Percentiles rank a stretch among this genome's conserved stretches.
Evolutionary conservation across 2,329 filamentous ascomycete species (phyloP).

Genomic region (Penicillium aurantiogriseum): DNA sequence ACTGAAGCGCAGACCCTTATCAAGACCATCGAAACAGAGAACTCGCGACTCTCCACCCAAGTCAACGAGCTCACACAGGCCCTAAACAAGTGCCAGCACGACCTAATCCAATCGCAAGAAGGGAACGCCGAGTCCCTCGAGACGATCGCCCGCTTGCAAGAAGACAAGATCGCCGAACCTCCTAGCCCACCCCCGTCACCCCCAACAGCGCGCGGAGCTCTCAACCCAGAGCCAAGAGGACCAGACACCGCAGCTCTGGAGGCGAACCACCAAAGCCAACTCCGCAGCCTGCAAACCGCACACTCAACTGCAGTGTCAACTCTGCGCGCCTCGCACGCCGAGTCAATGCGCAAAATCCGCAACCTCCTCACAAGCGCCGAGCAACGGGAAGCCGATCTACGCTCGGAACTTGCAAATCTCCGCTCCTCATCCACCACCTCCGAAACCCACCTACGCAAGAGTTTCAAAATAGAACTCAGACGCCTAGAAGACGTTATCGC

Average conservation of each 20-base stretch:
- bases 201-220: constrained; percentile 14
- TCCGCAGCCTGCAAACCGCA: constrained; percentile 37
- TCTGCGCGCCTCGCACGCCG: constrained; percentile 38
- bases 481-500: constrained; percentile 37
- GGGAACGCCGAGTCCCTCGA: constrained; percentile 33
- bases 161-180: constrained; percentile 28
- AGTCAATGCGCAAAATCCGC: constrained; percentile 38
- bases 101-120: constrained; percentile 31
- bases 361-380: constrained; percentile 35
- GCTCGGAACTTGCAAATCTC: constrained; percentile 32
- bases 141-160: constrained; percentile 32
- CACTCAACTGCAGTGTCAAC: constrained; percentile 39
- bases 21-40: constrained; percentile 41
- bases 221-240: constrained; percentile 5
- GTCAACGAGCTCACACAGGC: constrained; percentile 36
- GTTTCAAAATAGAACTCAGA: constrained; percentile 35
- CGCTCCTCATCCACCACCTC: constrained; percentile 24
- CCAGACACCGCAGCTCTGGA: constrained; percentile 25
- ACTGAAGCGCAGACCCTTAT: constrained; percentile 39
- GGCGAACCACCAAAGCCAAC: constrained; percentile 36
- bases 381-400: constrained; percentile 35
- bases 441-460: constrained; percentile 26
- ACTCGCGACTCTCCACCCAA: constrained; percentile 36
- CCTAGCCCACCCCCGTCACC: constrained; percentile 34
- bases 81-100: constrained; percentile 32